phyloP scores from a whole-genome alignment of 2,329 filamentous ascomycete species.

The Fusarium sp. region DNA sequence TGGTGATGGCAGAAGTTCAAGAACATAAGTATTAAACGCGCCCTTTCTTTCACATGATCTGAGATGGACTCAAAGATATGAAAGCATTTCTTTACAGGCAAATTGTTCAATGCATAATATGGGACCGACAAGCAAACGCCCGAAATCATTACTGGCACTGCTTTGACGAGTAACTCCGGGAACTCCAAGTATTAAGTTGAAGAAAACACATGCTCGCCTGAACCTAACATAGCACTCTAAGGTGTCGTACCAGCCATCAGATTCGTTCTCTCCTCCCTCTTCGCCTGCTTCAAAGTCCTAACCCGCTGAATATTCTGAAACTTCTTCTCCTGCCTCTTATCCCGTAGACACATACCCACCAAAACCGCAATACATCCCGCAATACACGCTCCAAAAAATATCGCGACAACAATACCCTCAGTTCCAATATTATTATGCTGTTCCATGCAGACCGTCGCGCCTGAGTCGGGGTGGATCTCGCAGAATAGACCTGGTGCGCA shows the following conservation, averaged over 20 bases:
- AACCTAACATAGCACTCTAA: not conserved
- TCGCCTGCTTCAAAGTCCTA: constrained; percentile 6
- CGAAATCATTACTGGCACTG: not conserved
- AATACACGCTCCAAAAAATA: not conserved
- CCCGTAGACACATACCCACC: constrained; percentile 3
- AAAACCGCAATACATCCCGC: constrained; percentile 10
- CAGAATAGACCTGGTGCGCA: constrained; percentile 18
- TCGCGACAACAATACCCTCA: constrained; percentile 11
- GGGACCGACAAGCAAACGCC: not conserved
- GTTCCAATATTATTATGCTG: constrained; percentile 13
- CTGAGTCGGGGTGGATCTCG: constrained; percentile 11
- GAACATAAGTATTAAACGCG: rapidly evolving
- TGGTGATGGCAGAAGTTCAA: rapidly evolving
- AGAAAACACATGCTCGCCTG: not conserved
- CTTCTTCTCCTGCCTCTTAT: constrained; percentile 10
- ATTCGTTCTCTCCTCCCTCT: not conserved
- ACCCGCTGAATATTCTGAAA: constrained; percentile 3
- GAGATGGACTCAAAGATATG: rapidly evolving
- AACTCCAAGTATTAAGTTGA: not conserved
- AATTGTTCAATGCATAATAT: not conserved
- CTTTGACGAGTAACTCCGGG: not conserved
- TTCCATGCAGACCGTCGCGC: constrained; percentile 12
- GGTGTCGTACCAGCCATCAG: not conserved
- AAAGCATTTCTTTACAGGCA: not conserved
- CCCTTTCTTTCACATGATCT: rapidly evolving